Evolutionary conservation across 2,329 filamentous ascomycete genomes (phyloP).

Genomic region (Chrysoporthe austroafricana): DNA sequence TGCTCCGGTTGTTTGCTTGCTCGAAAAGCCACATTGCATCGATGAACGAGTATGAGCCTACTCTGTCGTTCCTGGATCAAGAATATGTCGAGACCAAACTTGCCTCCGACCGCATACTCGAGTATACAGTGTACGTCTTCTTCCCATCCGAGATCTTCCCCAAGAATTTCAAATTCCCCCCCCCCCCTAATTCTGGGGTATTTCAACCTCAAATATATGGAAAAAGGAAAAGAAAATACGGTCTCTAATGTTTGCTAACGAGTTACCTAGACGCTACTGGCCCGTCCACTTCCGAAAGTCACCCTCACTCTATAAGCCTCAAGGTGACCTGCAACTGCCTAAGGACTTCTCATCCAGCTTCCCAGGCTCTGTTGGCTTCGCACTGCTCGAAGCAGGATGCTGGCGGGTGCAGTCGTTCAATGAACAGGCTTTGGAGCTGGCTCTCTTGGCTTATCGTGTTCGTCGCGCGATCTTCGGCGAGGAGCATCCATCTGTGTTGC

Average conservation of each 20-base stretch:
- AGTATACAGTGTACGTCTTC: conserved; percentile 10
- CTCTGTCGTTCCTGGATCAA: neutral
- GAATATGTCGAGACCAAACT: conserved; percentile 3
- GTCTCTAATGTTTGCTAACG: neutral
- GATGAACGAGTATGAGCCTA: conserved; percentile 1
- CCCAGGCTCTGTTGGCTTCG: neutral
- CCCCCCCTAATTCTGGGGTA: too few relatives aligned
- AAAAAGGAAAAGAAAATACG: too few relatives aligned
- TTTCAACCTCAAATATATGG: too few relatives aligned
- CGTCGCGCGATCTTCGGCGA: conserved; percentile 4
- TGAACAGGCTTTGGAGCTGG: neutral
- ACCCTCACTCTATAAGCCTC: conserved; percentile 3
- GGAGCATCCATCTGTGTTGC: neutral
- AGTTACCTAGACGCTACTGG: conserved; percentile 9
- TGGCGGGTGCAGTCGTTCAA: conserved; percentile 4
- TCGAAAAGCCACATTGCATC: neutral
- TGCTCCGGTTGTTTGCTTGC: neutral
- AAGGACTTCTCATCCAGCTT: conserved; percentile 10
- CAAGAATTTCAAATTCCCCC: neutral
- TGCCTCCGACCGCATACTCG: conserved; percentile 8
- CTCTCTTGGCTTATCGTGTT: neutral
- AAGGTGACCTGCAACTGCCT: conserved; percentile 5
- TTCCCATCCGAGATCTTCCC: too few relatives aligned
- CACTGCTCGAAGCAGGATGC: conserved; percentile 5
- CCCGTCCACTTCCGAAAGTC: conserved; percentile 11